Evolutionary conservation across 352 stramenopile species (phyloP), one percentile per base, ranked within the genome.

Genomic region (Pythium monospermum): DNA sequence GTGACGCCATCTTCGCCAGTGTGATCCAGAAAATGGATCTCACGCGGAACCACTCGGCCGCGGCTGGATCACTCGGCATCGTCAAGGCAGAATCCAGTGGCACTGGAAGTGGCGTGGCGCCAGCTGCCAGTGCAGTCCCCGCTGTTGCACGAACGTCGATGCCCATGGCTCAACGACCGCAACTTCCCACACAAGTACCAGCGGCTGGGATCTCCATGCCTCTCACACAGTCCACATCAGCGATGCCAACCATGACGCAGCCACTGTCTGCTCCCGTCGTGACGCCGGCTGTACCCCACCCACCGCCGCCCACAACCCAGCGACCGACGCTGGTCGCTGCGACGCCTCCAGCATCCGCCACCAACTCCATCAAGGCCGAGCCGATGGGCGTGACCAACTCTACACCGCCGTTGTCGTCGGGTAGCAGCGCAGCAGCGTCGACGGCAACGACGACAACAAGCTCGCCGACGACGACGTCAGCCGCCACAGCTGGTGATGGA

Each of bases 1-100:
- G 83, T 40, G 80, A 91, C 51, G 69, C 80, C 1, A 91, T 90
- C 46, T 90, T 91, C 50, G 76, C 76, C 5, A 85, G 63, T 16
- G 66, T 94, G 12, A 89, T 87, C 42, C 83, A 94, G 64, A 86
- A 90, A 48, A 85, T 94, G 62, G 76, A 91, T 23, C 64, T 91
- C 15, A 79, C 81, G 11, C 61, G 76, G 19, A 83, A 77, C 6
- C 79, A 87, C 48, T 78, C 76, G 6, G 46, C 64, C 10, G 26
- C 54, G 12, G 51, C 54, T 21, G 72, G 76, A 50, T 61, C 59
- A 4, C 41, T 67, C 7, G 59, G 59, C 3, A 67, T 67, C 37
- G 53, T 67, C 47, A 67, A 67, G 48, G 38, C 43, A 15, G 59
- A 67, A 27, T 49, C 54, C 1, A 18, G 12, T 16, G 22, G 28